phyloP scores from a whole-genome alignment of 2,329 filamentous ascomycete species.

The Leptographium galeiforme region DNA sequence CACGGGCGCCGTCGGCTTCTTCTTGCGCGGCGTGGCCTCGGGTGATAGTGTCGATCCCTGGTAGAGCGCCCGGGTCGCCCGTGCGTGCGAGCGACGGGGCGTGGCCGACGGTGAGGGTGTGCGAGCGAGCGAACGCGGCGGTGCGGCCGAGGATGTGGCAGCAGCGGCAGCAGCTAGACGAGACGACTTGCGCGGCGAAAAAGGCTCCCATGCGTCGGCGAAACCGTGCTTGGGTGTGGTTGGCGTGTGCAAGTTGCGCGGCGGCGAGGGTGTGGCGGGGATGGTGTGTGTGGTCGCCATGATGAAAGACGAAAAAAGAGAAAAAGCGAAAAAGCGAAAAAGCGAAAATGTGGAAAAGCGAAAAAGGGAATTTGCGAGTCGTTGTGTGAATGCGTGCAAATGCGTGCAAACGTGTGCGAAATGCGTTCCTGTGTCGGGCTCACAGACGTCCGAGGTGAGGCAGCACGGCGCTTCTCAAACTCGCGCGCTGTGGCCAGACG shows the following conservation, averaged over 20 bases:
- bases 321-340: background rate
- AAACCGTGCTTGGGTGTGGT: conserved; percentile 55
- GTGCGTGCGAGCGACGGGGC: conserved; percentile 11
- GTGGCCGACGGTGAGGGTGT: conserved; percentile 38
- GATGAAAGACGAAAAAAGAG: background rate
- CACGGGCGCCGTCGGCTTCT: conserved; percentile 27
- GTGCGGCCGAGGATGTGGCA: background rate
- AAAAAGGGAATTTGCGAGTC: background rate
- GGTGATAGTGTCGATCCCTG: conserved; percentile 20
- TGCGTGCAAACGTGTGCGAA: background rate
- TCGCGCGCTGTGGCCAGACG: background rate
- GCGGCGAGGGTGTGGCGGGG: conserved; percentile 47
- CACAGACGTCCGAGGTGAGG: background rate
- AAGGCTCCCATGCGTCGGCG: conserved; percentile 59
- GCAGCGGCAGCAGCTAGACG: conserved; percentile 41
- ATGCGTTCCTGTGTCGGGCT: background rate
- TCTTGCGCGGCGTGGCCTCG: conserved; percentile 36
- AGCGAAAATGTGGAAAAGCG: background rate
- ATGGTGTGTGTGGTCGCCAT: background rate
- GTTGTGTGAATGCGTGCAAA: background rate
- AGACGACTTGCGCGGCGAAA: conserved; percentile 55
- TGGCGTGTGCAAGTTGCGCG: conserved; percentile 47
- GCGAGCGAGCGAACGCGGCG: conserved; percentile 22
- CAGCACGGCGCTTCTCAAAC: background rate
- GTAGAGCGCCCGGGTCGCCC: conserved; percentile 3